Percentiles rank a stretch among this genome's conserved stretches.
Evolutionary conservation across 768 basidiomycete species (phyloP).

Genomic region (Psilocybe sp.): DNA sequence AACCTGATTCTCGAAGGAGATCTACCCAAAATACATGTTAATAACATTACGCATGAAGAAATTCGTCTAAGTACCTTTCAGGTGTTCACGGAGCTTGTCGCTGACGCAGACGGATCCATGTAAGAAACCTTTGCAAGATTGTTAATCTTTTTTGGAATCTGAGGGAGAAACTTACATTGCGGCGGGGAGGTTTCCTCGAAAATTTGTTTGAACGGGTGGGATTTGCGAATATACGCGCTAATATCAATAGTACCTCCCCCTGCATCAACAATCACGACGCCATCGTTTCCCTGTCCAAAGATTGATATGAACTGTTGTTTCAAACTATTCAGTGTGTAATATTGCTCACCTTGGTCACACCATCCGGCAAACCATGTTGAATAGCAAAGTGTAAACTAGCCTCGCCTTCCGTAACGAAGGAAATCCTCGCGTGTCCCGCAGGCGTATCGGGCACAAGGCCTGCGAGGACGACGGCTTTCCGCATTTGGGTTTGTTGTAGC

Average conservation of each 20-base stretch:
- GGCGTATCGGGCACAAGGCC: conserved; percentile 43
- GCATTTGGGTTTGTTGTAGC: conserved; percentile 50
- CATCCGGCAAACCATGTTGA: conserved; percentile 36
- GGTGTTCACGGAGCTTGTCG: conserved; percentile 26
- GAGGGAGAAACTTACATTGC: conserved; percentile 27
- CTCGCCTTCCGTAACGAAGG: conserved; percentile 61
- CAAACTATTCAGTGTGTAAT: not conserved
- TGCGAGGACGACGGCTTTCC: conserved; percentile 46
- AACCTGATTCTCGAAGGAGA: conserved; percentile 36
- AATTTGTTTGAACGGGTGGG: conserved; percentile 6
- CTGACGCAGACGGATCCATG: conserved; percentile 48
- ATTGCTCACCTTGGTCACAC: conserved; percentile 24
- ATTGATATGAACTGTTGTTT: not conserved
- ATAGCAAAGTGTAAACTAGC: conserved; percentile 57
- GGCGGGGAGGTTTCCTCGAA: conserved; percentile 41
- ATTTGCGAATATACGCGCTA: conserved; percentile 35
- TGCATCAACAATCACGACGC: conserved; percentile 18
- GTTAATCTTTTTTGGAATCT: not conserved
- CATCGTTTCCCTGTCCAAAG: conserved; percentile 2
- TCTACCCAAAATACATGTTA: conserved; percentile 18
- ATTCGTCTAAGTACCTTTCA: too few species aligned
- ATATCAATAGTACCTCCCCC: conserved; percentile 49
- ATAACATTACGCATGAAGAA: not conserved
- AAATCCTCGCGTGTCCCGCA: conserved; percentile 38
- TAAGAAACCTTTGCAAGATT: conserved; percentile 30